A percentile compares a stretch with the other conserved stretches of the same genome.
These are phyloP conservation scores for Boletus tomentosulus DNA, from an alignment of 768 basidiomycete species.

Conservation along the genomic window DNA sequence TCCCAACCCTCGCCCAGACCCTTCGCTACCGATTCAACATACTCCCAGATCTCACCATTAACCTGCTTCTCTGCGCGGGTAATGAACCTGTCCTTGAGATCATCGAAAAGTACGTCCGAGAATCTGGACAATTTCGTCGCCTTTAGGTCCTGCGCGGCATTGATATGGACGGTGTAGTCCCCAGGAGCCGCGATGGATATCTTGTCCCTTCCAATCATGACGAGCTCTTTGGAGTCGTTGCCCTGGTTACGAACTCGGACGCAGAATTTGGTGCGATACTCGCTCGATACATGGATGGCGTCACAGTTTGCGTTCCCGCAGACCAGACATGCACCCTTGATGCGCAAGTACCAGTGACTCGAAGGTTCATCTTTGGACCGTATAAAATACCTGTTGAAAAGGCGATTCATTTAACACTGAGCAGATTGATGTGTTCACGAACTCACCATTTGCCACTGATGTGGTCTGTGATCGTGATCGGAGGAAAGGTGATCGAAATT, in stretches of 20 bases:
- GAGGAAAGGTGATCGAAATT: not conserved
- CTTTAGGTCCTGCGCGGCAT: not conserved
- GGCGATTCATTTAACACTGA: not conserved
- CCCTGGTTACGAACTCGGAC: not conserved
- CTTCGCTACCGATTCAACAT: not conserved
- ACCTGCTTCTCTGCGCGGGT: not conserved
- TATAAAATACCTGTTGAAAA: not conserved
- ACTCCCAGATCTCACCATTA: not conserved
- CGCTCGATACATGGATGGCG: not conserved
- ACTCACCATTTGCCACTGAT: not conserved
- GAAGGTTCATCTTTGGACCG: not conserved
- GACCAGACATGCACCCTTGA: not conserved
- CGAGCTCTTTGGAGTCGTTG: not conserved
- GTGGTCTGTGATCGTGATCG: not conserved
- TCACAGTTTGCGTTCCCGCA: not conserved
- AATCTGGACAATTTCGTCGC: not conserved
- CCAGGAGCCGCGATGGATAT: not conserved
- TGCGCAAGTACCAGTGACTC: not conserved
- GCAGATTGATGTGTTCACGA: not conserved
- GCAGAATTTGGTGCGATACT: not conserved
- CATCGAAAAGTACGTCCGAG: not conserved
- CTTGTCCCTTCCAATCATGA: not conserved
- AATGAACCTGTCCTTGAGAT: not conserved
- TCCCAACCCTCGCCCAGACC: not conserved
- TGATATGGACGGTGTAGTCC: not conserved